Base-by-base conservation (phyloP, 805 yeast species). In the Yamadazyma sp. region DNA sequence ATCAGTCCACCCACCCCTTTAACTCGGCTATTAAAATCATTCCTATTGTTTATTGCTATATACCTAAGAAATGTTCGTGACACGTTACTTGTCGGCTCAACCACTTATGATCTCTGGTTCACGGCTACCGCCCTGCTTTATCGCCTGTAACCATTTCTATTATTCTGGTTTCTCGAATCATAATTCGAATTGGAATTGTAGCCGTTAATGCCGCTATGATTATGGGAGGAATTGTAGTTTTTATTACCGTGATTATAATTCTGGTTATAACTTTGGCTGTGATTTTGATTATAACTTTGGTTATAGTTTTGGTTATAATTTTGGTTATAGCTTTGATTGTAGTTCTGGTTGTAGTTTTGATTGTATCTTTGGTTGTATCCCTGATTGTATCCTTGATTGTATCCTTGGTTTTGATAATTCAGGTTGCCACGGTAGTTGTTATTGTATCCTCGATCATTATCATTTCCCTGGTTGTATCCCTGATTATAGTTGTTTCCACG, bases 401-500 rank as follows among this genome's bases (percentile, higher is more conserved):
- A 15, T 7, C n/a, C 28, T 24, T 25, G 27, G 16, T 21, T 28
- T 9, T 22, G 28, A 29, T 45, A 33, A n/a, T 41, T 34, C 29
- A 42, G 38, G 41, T 46, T 37, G n/a, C n/a, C n/a, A n/a, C n/a
- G n/a, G 26, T 40, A 35, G 18, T 13, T 35, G 41, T 44, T 45
- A 6, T 31, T 40, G 23, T 47, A 38, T 20, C 48, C 32, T 34
- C 56, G 51, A 35, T 50, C 15, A 38, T 19, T 31, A 11, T 36
- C 5, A 13, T 28, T 18, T 19, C 16, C 22, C 11, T 22, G 17
- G 12, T 37, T 14, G 17, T 32, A 28, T 24, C 35, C 16, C 21
- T 50, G 53, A 18, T 41, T 41, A 28, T 55, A 38, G 17, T 46
- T 38, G 12, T 37, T 29, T n/a, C n/a, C n/a, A n/a, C n/a, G n/a